Base-by-base conservation (phyloP, 1,284 basidiomycete species). In the Apiotrichum gracile region DNA sequence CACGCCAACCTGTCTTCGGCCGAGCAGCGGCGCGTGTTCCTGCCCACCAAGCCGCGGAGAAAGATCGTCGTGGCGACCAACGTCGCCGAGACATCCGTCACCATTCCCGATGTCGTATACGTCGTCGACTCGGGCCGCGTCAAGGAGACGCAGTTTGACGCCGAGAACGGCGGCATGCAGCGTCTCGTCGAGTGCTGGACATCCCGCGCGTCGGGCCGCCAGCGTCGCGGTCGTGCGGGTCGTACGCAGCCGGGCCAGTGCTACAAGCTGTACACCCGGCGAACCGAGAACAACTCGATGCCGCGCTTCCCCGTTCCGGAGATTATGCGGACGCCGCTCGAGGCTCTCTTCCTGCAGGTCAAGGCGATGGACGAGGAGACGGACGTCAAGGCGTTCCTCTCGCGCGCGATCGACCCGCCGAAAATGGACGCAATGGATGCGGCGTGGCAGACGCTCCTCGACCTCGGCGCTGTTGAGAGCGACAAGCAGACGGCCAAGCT, bases 41-140 rank as follows among this genome's bases (percentile, higher is more conserved):
- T 93, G 62, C 76, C 78, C 10, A 79, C 80, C 0, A 81, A 80
- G 0, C 74, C 79, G 0, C 81, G 79, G 54, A 86, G 91, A 79
- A 97, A 96, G 73, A 82, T 96, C 40, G 85, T 97, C 31, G 88
- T 85, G 0, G 82, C 91, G 1, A 96, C 92, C 9, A 96, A 96
- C 63, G 88, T 97, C 25, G 62, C 70, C 41, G 77, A 96, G 82
- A 96, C 92, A 1, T 92, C 88, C 5, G 91, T 97, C 59, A 97
- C 92, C 1, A 94, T 97, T 58, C 87, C 92, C 63, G 91, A 93
- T 62, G 82, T 93, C 26, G 79, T 88, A 29, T 90, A 87, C 64
- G 90, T 93, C 17, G 81, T 94, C 37, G 90, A 92, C 63, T 78
- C 83, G 0, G 93, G 93, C 2, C 86, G 85, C 68, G 90, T 91